A percentile compares a stretch with the other conserved stretches of the same genome.
These are phyloP conservation scores for Fragaria iinumae DNA, from an alignment of 306 rosid genomes.

Conservation along the genomic window DNA sequence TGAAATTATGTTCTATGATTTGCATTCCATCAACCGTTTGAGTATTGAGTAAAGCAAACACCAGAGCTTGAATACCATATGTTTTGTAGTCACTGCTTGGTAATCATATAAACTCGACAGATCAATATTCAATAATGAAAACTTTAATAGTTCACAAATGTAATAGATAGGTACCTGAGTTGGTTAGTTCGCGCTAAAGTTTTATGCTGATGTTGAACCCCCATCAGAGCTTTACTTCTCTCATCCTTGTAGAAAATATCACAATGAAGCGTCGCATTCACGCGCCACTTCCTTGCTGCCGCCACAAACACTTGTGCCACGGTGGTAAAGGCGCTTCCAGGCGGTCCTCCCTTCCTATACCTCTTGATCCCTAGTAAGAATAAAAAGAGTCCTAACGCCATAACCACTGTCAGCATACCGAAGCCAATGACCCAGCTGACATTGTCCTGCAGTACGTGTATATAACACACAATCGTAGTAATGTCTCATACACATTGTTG, in stretches of 20 bases:
- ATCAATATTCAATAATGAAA: too few relatives aligned
- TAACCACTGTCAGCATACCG: constrained; percentile 48
- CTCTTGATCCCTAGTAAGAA: constrained; percentile 50
- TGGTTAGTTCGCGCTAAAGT: constrained; percentile 40
- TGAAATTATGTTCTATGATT: too few relatives aligned
- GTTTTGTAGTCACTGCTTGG: too few relatives aligned
- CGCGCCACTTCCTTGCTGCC: constrained; percentile 43
- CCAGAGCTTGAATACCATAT: too few relatives aligned
- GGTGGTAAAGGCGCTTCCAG: constrained; percentile 57
- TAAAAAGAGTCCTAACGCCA: constrained; percentile 43
- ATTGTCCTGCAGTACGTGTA: constrained; percentile 44
- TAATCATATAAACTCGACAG: too few relatives aligned
- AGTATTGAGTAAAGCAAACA: too few relatives aligned
- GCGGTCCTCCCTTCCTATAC: constrained; percentile 44
- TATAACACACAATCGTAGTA: too few relatives aligned
- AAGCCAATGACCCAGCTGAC: constrained; percentile 64
- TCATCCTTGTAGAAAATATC: background rate
- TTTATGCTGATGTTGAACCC: background rate
- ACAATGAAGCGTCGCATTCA: constrained; percentile 15
- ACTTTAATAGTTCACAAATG: background rate
- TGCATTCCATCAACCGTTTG: too few relatives aligned
- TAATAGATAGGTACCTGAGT: constrained; percentile 33
- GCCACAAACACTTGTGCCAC: constrained; percentile 64
- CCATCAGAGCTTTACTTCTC: background rate
- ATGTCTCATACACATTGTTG: too few relatives aligned